Evolutionary conservation across 371 early-diverging fungal genomes (phyloP).

Genomic region (Mucor irregularis): DNA sequence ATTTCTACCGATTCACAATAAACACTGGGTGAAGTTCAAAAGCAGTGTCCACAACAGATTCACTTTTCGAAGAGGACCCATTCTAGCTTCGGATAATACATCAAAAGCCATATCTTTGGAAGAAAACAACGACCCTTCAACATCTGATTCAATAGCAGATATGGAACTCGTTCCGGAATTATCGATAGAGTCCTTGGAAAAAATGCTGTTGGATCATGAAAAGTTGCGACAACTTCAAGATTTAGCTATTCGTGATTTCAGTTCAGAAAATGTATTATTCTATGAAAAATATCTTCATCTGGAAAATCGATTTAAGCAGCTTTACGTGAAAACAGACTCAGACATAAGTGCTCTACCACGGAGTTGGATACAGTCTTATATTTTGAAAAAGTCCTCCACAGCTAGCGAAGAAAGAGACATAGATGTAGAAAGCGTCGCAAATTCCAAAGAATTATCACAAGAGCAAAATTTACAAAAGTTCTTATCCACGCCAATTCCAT

Average conservation of each 20-base stretch:
- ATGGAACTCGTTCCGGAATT: conserved; percentile 5
- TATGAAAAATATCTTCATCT: conserved; percentile 35
- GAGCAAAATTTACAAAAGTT: neutral
- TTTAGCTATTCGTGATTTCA: conserved; percentile 44
- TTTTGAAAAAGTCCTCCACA: neutral
- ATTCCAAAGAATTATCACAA: neutral
- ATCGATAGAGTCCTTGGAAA: conserved; percentile 29
- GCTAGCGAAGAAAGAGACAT: neutral
- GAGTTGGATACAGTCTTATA: neutral
- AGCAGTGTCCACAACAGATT: no score
- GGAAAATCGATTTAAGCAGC: conserved; percentile 21
- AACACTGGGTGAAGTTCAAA: neutral
- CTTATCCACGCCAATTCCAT: conserved; percentile 8
- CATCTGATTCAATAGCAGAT: neutral
- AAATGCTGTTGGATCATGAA: conserved; percentile 18
- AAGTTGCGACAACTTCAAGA: conserved; percentile 23
- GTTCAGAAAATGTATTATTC: conserved; percentile 42
- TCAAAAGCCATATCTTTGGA: no score
- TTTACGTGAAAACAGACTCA: neutral
- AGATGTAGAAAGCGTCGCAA: neutral
- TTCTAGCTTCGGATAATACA: no score
- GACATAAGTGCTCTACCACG: neutral
- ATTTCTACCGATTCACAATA: conserved; percentile 4
- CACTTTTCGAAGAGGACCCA: no score
- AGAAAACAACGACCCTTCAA: no score